Base-by-base conservation (phyloP, 768 basidiomycete genomes). In the Tylopilus subfusipes region DNA sequence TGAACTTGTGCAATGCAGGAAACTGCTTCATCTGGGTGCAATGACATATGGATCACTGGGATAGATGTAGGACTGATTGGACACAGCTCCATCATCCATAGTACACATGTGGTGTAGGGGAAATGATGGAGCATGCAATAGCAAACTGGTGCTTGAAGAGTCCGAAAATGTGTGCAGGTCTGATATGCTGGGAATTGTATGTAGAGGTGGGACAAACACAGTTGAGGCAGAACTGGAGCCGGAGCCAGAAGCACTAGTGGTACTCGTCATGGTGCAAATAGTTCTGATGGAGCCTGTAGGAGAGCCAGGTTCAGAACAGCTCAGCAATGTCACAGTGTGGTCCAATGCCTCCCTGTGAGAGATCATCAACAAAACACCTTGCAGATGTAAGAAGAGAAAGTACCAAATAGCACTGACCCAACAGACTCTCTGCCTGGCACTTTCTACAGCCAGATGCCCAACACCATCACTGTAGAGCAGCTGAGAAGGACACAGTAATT, bases 401-500 rank as follows among this genome's bases (percentile, higher is more conserved):
- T 63, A 93, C 94, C 90, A 93, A 51, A 97, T 81, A 6, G 91
- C 82, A 63, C 89, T 89, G 13, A 95, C 92, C 94, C 94, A 97
- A 69, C 87, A 83, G 48, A 92, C 86, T 60, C 93, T 78, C 68
- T 94, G 90, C 54, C 88, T 70, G 7, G 93, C 79, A 59, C 90
- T 93, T 66, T 95, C 93, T n/a, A 90, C 86, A 6, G 86, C 93
- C 24, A 97, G 68, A 9, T 93, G 73, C 67, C 96, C 94, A 2
- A 93, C 84, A 1, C 94, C 93, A 68, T 97, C 94, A 12, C 81
- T 79, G 66, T 97, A 97, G 31, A 93, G 66, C 76, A 97, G 80
- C 67, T 95, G 93, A 72, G 96, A 96, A 0, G 93, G 93, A 53
- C 91, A 91, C 4, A 96, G 67, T 53, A 83, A 78, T 56, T 93